These are phyloP conservation scores for Mortierella polycephala DNA, from an alignment of 371 early-diverging fungal species.

Conservation along the genomic window DNA sequence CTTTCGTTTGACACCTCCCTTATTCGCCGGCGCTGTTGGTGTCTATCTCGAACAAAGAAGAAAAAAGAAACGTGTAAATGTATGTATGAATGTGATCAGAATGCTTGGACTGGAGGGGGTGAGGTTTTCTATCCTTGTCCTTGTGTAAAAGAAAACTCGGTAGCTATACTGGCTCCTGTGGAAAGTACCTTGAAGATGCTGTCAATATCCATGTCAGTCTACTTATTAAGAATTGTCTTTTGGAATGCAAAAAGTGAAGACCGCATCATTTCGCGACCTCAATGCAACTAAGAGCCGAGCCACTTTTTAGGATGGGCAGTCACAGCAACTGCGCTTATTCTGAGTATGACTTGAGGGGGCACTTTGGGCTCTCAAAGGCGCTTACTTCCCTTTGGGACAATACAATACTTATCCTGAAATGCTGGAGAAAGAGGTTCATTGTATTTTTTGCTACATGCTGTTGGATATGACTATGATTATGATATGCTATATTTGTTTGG, in stretches of 20 bases:
- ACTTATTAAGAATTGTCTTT: background rate
- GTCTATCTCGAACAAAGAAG: constrained; percentile 11
- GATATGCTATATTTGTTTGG: constrained; percentile 2
- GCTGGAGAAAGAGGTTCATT: too few relatives aligned
- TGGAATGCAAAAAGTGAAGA: background rate
- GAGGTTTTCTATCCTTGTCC: background rate
- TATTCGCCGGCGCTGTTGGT: constrained; percentile 39
- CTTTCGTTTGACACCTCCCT: constrained; percentile 40
- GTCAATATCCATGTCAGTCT: constrained; percentile 72
- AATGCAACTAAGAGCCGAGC: background rate
- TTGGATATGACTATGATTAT: background rate
- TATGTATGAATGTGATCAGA: background rate
- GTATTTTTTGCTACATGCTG: too few relatives aligned
- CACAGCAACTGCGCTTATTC: too few relatives aligned
- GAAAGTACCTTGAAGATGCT: constrained; percentile 74
- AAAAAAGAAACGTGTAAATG: background rate
- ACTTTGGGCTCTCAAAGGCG: too few relatives aligned
- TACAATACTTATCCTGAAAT: too few relatives aligned
- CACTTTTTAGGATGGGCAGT: background rate
- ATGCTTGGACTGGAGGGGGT: background rate
- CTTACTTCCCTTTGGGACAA: too few relatives aligned
- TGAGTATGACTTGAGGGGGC: too few relatives aligned
- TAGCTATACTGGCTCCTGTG: background rate
- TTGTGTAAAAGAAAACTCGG: background rate
- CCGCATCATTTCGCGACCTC: background rate